Conservation (phyloP, 345 rosid genomes). For the Trapa incisa region DNA sequence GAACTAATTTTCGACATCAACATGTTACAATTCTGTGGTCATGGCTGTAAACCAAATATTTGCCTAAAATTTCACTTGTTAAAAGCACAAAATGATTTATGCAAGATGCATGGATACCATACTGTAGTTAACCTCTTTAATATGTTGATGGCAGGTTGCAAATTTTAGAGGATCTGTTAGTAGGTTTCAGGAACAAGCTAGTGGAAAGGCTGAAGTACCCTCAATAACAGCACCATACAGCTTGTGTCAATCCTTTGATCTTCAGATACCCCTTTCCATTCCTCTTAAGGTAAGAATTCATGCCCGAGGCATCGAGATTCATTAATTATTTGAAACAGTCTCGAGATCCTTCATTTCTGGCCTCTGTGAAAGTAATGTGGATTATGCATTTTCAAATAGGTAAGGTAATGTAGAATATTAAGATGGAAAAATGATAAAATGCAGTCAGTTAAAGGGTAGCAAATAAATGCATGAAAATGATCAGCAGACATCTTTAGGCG, state of each 20-base stretch:
- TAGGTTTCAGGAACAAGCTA: slow-evolving; percentile 85
- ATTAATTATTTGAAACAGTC: background rate
- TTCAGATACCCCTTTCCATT: slow-evolving; percentile 54
- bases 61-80: background rate
- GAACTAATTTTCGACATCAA: too few relatives aligned
- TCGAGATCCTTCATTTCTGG: background rate
- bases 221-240: slow-evolving; percentile 55
- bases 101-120: background rate
- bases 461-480: background rate
- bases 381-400: background rate
- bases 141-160: slow-evolving; percentile 52
- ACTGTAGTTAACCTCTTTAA: background rate
- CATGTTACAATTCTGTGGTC: background rate
- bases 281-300: slow-evolving; percentile 45
- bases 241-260: slow-evolving; percentile 61
- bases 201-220: slow-evolving; percentile 47
- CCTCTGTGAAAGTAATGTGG: background rate
- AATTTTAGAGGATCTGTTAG: slow-evolving; percentile 81
- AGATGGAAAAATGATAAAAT: too few relatives aligned
- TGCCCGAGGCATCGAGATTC: background rate
- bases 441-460: too few relatives aligned
- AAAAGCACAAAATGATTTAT: background rate
- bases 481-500: background rate
- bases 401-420: too few relatives aligned
- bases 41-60: background rate